Percentiles rank a stretch among this genome's conserved stretches.
Evolutionary conservation across 768 basidiomycete species (phyloP).

Genomic region (Pluteus cervinus): DNA sequence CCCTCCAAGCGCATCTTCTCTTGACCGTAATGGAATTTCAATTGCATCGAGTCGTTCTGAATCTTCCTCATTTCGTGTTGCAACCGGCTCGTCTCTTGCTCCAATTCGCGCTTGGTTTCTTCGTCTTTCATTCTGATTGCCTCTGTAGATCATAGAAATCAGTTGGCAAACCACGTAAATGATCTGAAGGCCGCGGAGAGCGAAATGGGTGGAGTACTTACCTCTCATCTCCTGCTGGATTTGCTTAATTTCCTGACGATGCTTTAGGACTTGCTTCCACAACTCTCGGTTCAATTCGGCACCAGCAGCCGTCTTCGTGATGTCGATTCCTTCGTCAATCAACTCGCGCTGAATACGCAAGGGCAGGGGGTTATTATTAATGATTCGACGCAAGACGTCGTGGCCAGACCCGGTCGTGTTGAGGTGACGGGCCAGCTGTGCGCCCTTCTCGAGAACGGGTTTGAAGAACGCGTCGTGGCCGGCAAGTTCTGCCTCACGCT

Average conservation of each 20-base stretch:
- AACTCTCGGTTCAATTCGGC: conserved; percentile 45
- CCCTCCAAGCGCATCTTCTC: conserved; percentile 27
- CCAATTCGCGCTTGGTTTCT: conserved; percentile 38
- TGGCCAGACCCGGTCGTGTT: conserved; percentile 35
- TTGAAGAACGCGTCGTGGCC: conserved; percentile 43
- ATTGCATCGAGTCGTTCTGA: conserved; percentile 30
- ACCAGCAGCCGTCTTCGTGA: conserved; percentile 49
- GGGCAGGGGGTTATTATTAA: conserved; percentile 32
- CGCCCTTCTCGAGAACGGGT: conserved; percentile 42
- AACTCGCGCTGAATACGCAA: conserved; percentile 53
- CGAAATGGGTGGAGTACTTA: conserved; percentile 6
- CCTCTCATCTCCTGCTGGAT: conserved; percentile 42
- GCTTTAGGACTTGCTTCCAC: conserved; percentile 37
- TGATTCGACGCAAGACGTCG: conserved; percentile 34
- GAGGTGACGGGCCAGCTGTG: conserved; percentile 34
- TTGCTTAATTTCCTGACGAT: conserved; percentile 40
- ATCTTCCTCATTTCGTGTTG: conserved; percentile 38
- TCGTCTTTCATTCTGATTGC: conserved; percentile 40
- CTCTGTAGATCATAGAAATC: conserved; percentile 9
- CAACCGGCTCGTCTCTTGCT: conserved; percentile 35
- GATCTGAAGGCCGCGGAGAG: neutral
- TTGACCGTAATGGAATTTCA: conserved; percentile 30
- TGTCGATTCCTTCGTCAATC: conserved; percentile 39
- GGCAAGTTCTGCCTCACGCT: conserved; percentile 40
- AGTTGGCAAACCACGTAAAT: no score